Evolutionary conservation across 306 rosid species (phyloP), one percentile per base, ranked within the genome.

Genomic region (Sicyos edulis): DNA sequence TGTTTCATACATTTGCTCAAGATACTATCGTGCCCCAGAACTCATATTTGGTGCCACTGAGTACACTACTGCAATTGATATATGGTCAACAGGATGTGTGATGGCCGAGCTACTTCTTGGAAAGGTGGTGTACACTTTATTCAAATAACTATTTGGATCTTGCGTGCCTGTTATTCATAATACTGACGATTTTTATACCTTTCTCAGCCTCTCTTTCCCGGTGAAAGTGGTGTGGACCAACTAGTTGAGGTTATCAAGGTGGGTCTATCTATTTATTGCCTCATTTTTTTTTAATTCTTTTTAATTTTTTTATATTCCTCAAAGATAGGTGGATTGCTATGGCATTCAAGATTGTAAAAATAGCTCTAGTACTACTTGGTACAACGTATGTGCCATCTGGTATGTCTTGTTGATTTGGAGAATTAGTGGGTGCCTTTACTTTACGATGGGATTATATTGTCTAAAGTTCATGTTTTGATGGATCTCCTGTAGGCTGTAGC

Each of bases 11-110:
- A 93, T 93, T 74, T 93, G 98, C 85, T 93, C 98, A 79, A 93
- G 98, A 85, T 93, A 90, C 74, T 93, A 93, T 71, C 98, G 98
- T 19, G 98, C 98, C 50, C 98, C 98, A 3, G 98, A 93, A 80
- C 93, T 93, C 78, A 93, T 93, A 79, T 93, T 93, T 78, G 98
- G 98, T 63, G 98, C 98, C 66, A 90, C 97, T 1, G 98, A 93
- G 83, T 93, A 93, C 80, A 93, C 98, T 63, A 90, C 97, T 74
- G 97, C 98, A 15, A 91, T 90, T 42, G 98, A 93, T 81, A 93
- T 93, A 82, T 93, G 98, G 98, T 93, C 98, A 56, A 91, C 98
- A 77, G 98, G 98, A 56, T 93, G 98, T 77, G 98, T 93, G 74
- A 93, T 91, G 98, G 97, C 98, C 71, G 98, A 93, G 73, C 82